Base-by-base conservation (phyloP, 306 rosid genomes). In the Corylus americana region DNA sequence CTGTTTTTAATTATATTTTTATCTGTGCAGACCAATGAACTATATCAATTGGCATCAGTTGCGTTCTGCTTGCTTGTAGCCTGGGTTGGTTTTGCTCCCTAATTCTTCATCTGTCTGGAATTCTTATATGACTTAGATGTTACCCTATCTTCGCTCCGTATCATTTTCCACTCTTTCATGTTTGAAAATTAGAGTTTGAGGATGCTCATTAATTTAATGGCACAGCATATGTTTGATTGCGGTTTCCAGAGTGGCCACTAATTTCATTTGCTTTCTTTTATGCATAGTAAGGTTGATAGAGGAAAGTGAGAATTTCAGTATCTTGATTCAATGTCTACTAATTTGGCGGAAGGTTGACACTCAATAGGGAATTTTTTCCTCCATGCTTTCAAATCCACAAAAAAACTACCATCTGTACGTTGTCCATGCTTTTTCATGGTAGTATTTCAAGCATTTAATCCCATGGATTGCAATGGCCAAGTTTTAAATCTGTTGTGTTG, bases 21-120 rank as follows among this genome's bases (percentile, higher is more conserved):
- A 73, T 62, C 29, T 79, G 67, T 74, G 87, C 97, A 95, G 98
- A 95, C 98, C 71, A 92, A 95, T 72, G 98, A 95, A 72, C 98
- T 95, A 75, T 95, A 95, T 86, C 98, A 95, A 73, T 80, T 95
- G 85, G 97, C 98, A 74, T 87, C 98, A 2, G 98, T 95, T 83
- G 98, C 98, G 37, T 95, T 95, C 97, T 95, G 98, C 87, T 87
- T 95, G 31, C 89, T 92, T 70, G 98, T 95, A 39, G 97, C 98
- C 75, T 95, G 96, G 98, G 98, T 95, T 78, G 74, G 94, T 86
- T 78, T 39, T 82, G 74, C 64, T 58, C 78, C 72, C 84, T 77
- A 44, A 64, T 81, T 77, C 77, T 82, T 74, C 39, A 14, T 71
- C 72, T 80, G 7, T 42, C 72, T 68, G 3, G 13, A 68, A 68